These are phyloP conservation scores for Phlebiopsis flavidoalba DNA, from an alignment of 768 basidiomycete species.

Conservation along the genomic window DNA sequence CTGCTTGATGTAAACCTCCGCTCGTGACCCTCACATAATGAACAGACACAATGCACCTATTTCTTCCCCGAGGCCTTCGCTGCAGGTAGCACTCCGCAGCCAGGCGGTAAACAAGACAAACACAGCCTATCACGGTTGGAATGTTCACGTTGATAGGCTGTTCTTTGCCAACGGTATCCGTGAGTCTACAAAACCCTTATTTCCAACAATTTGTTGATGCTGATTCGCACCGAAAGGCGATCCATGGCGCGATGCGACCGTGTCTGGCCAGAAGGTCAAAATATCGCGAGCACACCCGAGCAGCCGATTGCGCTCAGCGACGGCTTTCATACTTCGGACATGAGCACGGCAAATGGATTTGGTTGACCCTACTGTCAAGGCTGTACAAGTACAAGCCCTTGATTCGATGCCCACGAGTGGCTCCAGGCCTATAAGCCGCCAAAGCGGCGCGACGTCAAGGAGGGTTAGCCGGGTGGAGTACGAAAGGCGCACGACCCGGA, in stretches of 20 bases:
- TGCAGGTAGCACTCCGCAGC: conserved; percentile 31
- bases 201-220: neutral
- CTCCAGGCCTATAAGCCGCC: conserved; percentile 30
- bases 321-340: conserved; percentile 68
- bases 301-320: conserved; percentile 56
- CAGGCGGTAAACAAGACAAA: conserved; percentile 42
- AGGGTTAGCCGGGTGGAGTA: neutral
- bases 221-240: conserved; percentile 41
- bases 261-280: conserved; percentile 51
- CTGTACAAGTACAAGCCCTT: conserved; percentile 51
- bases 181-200: conserved; percentile 28
- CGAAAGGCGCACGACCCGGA: neutral
- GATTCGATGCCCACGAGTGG: conserved; percentile 52
- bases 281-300: conserved; percentile 39
- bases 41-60: conserved; percentile 54
- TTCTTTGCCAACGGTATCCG: conserved; percentile 70
- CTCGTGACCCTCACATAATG: neutral
- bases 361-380: conserved; percentile 45
- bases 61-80: conserved; percentile 52
- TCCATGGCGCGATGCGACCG: conserved; percentile 67
- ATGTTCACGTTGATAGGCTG: conserved; percentile 47
- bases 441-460: neutral
- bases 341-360: conserved; percentile 35
- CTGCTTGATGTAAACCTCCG: neutral
- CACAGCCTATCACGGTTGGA: conserved; percentile 54